Base-by-base conservation (phyloP, 2,329 filamentous ascomycete genomes). In the Exophiala sp. region DNA sequence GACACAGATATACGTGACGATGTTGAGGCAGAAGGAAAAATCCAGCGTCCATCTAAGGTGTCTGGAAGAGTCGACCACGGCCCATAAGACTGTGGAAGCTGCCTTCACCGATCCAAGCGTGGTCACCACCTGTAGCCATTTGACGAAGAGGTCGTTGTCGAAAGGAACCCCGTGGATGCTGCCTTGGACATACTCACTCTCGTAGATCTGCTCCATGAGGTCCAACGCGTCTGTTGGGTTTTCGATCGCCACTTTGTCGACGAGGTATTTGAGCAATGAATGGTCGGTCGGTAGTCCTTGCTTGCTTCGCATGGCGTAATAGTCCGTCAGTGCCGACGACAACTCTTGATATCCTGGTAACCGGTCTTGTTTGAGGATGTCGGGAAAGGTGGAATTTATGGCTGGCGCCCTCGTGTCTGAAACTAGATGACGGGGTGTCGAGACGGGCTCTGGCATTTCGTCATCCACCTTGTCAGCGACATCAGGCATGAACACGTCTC, bases 41-140 rank as follows among this genome's bases (percentile, higher is more conserved):
- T 48, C 29, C n/a, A 48, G 18, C 9, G 50, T 46, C 42, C 48
- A 57, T n/a, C 29, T 18, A 2, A 58, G 23, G 6, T 47, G 39
- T 9, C 46, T 14, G 14, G 23, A 19, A 13, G 48, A 50, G 16
- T 57, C 51, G 10, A 56, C 27, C 9, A 57, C 38, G 10, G 53
- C 56, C 53, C 48, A 55, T 13, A 58, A 21, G 2, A 34, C 56
- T 13, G 23, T 37, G 10, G 29, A 42, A 13, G 47, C 44, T 7
- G 48, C 46, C 13, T 35, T n/a, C 11, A 30, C 35, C 21, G 50
- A 42, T n/a, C 48, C 50, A 8, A 43, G n/a, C 11, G 23, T 40
- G 10, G 29, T 30, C 14, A 52, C 52, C 21, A 54, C 27, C n/a
- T 51, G 38, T 10, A 59, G 43, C 57, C 57, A 59, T n/a, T 45